Base-by-base conservation (phyloP, 1,284 basidiomycete genomes). In the Ganoderma leucocontextum region DNA sequence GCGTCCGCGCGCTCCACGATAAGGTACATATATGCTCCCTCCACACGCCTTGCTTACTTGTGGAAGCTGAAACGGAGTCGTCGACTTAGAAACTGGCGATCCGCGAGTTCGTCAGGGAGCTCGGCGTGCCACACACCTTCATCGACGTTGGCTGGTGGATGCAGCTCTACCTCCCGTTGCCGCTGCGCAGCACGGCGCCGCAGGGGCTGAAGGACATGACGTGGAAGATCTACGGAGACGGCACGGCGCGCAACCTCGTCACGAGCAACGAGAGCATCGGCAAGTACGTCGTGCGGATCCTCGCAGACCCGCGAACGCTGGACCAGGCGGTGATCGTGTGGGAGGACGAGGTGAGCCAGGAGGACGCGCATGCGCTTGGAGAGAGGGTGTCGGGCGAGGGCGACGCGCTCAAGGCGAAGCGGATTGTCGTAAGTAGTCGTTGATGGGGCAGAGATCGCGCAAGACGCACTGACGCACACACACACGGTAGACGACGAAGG, bases 141-240 rank as follows among this genome's bases (percentile, higher is more conserved):
- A 69, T 77, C 64, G 75, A 75, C 66, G 70, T 75, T 63, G 75
- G 75, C 42, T 77, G 74, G 73, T 77, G 75, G 75, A 73, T 73
- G 73, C 72, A 77, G 65, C 44, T 73, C 36, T n/a, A 59, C n/a
- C 64, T 76, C 17, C 72, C 75, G n/a, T 38, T 58, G 12, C 47
- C 62, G 13, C 22, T 63, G 8, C 64, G 44, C n/a, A 66, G 59
- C 33, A 12, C 29, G 2, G 15, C 53, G n/a, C 29, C 41, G 55
- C 41, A n/a, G 38, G 13, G 25, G 19, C 17, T 55, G 22, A 66
- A 65, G 36, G 42, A 64, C 19, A 13, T 55, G 4, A 38, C 39
- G 25, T 60, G 63, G 57, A 39, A 59, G 63, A 8, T 72, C 17
- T 66, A 66, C 68, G 72, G 57, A 22, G 4, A 35, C 2, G 75